Conservation (phyloP, 2,329 filamentous ascomycete genomes). For the Colletotrichum destructivum region DNA sequence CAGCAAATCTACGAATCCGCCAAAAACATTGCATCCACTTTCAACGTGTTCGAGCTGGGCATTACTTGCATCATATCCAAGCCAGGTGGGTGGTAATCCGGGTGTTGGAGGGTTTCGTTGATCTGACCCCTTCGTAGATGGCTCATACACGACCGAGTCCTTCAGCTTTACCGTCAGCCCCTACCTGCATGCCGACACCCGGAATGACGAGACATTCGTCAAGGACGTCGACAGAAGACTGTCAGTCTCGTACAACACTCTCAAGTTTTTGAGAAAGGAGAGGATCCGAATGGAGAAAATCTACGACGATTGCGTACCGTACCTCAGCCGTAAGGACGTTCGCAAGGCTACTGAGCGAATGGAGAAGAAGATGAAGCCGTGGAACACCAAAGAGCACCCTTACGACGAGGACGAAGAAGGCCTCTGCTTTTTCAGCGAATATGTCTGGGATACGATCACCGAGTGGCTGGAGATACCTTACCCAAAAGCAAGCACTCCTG, state of each 20-base stretch:
- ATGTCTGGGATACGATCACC: neutral
- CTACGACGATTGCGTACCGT: constrained; percentile 49
- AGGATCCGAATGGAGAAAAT: constrained; percentile 47
- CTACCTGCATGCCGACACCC: constrained; percentile 43
- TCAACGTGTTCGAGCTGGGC: constrained; percentile 55
- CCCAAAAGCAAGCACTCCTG: neutral
- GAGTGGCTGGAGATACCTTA: neutral
- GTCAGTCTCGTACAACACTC: constrained; percentile 47
- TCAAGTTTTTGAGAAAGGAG: constrained; percentile 49
- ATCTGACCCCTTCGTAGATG: constrained; percentile 26
- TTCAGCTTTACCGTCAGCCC: constrained; percentile 53
- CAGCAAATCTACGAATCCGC: constrained; percentile 48
- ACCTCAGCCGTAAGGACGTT: constrained; percentile 48
- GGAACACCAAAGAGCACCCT: neutral
- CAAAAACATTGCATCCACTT: constrained; percentile 49
- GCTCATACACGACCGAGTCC: constrained; percentile 45
- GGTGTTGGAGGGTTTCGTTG: neutral
- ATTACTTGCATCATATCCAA: constrained; percentile 50
- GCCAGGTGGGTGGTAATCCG: constrained; percentile 10
- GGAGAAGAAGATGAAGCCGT: neutral
- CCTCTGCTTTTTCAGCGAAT: neutral
- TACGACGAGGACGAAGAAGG: constrained; percentile 23
- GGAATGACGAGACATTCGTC: constrained; percentile 41
- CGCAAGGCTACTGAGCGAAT: neutral
- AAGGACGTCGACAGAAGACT: constrained; percentile 48